These are phyloP conservation scores for Akanthomyces muscarius DNA, from an alignment of 2,329 filamentous ascomycete species.

Conservation along the genomic window DNA sequence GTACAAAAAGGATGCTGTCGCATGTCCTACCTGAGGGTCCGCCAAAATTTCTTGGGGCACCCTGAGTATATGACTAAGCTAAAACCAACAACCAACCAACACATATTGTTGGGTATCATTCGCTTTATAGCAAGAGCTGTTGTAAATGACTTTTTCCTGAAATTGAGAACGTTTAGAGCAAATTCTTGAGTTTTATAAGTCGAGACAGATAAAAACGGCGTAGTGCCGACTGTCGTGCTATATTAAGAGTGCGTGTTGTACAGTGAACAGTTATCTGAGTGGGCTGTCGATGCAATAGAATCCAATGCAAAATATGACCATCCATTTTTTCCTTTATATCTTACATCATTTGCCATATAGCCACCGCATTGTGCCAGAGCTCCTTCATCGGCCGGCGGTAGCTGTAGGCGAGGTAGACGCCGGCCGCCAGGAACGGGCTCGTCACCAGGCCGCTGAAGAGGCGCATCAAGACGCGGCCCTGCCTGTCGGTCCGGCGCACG, in stretches of 20 bases:
- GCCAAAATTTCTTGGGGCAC: constrained; percentile 12
- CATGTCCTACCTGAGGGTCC: not conserved
- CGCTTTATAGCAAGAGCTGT: not conserved
- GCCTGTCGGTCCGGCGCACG: constrained; percentile 62
- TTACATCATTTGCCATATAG: constrained; percentile 16
- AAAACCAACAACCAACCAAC: not conserved
- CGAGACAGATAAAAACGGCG: not conserved
- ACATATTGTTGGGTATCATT: not conserved
- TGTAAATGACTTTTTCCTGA: not conserved
- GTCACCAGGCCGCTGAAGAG: constrained; percentile 36
- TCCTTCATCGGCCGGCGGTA: constrained; percentile 21
- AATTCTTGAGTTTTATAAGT: not conserved
- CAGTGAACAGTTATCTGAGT: not conserved
- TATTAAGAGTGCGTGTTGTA: not conserved
- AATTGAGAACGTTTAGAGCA: not conserved
- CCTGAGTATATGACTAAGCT: constrained; percentile 10
- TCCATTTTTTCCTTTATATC: not conserved
- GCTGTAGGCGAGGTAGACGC: constrained; percentile 26
- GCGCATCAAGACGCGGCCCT: constrained; percentile 58
- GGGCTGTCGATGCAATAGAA: not conserved
- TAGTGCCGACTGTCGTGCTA: not conserved
- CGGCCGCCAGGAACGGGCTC: constrained; percentile 29
- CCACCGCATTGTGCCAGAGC: constrained; percentile 7
- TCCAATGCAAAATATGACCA: not conserved
- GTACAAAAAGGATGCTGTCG: constrained; percentile 6